These are phyloP conservation scores for Trichoderma harzianum DNA, from an alignment of 2,329 filamentous ascomycete genomes.

Conservation along the genomic window DNA sequence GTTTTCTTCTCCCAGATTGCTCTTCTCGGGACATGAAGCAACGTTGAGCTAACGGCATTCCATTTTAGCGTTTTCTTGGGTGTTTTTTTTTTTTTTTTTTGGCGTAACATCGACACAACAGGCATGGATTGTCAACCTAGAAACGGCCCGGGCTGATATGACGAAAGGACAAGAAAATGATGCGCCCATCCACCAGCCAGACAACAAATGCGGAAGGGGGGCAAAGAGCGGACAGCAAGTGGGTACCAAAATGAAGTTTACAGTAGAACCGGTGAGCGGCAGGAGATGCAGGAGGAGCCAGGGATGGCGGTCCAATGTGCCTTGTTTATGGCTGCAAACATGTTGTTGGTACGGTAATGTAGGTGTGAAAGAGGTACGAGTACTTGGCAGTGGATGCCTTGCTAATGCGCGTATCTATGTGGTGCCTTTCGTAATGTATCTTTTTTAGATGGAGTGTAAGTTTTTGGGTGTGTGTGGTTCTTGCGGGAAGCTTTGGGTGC, in stretches of 20 bases:
- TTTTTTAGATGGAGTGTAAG: not conserved
- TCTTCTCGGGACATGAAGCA: not conserved
- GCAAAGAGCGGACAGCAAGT: not conserved
- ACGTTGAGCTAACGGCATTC: not conserved
- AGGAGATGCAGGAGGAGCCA: not conserved
- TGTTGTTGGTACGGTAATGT: not conserved
- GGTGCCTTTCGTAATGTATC: not conserved
- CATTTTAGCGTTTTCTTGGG: not conserved
- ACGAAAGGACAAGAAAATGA: not conserved
- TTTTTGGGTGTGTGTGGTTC: not conserved
- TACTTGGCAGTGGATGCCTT: not conserved
- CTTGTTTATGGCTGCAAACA: not conserved
- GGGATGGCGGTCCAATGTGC: not conserved
- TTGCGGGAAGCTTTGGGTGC: not conserved
- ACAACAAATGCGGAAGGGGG: not conserved
- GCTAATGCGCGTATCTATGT: not conserved
- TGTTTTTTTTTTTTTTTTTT: not conserved
- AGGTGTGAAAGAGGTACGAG: not conserved
- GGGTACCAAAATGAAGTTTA: not conserved
- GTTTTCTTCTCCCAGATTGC: not conserved
- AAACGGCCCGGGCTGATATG: not conserved
- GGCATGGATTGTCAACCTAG: not conserved
- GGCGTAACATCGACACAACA: not conserved
- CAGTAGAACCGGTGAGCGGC: not conserved
- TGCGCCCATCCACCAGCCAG: not conserved